A percentile compares a stretch with the other conserved stretches of the same genome.
phyloP scores from a whole-genome alignment of 1,284 basidiomycete species.

The Mycena citricolor region DNA sequence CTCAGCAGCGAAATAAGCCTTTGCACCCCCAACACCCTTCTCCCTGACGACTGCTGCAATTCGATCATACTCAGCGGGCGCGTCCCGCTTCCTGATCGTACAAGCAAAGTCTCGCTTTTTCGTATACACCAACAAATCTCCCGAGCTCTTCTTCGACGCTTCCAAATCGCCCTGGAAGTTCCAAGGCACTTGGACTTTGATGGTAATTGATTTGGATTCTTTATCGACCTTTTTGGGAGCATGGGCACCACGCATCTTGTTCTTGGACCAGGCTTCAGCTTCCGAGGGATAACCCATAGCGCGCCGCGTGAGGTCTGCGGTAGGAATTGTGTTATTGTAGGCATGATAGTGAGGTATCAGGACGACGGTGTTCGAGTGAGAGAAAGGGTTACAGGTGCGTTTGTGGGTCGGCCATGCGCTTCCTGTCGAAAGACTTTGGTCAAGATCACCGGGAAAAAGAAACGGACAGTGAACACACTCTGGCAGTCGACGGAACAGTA shows the following conservation, averaged over 20 bases:
- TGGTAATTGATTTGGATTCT: conserved; percentile 40
- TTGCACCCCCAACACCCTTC: conserved; percentile 45
- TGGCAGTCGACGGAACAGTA: conserved; percentile 59
- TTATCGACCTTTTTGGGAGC: conserved; percentile 28
- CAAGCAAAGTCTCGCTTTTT: conserved; percentile 54
- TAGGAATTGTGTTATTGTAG: conserved; percentile 30
- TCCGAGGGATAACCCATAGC: conserved; percentile 29
- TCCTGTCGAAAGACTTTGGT: conserved; percentile 31
- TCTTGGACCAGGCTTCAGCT: conserved; percentile 22
- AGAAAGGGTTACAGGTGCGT: conserved; percentile 44
- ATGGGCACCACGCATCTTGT: conserved; percentile 29
- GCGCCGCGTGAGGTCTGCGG: conserved; percentile 34
- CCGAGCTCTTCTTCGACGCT: too few species aligned
- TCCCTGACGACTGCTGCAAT: conserved; percentile 37
- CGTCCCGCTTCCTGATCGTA: conserved; percentile 34
- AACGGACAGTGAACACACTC: conserved; percentile 34
- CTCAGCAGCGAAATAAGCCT: conserved; percentile 58
- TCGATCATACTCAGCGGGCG: conserved; percentile 39
- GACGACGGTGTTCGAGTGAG: conserved; percentile 39
- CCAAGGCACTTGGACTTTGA: conserved; percentile 55
- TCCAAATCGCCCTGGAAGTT: too few species aligned
- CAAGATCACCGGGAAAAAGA: neutral
- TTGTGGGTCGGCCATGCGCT: conserved; percentile 51
- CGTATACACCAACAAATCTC: conserved; percentile 46
- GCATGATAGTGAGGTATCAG: conserved; percentile 44